Evolutionary conservation across 129 eudicot genomes (phyloP).

Genomic region (Flaveria trinervia): DNA sequence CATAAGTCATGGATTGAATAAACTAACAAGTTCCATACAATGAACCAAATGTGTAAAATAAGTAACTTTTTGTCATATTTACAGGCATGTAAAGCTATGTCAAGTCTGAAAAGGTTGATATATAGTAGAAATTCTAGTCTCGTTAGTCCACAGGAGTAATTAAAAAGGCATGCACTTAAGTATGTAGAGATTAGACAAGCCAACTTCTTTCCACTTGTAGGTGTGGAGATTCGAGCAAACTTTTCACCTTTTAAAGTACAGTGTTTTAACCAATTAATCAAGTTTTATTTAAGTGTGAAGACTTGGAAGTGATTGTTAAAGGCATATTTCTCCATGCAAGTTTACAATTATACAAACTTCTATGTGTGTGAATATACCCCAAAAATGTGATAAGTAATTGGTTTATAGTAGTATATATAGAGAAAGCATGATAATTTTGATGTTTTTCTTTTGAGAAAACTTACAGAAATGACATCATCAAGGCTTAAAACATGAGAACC

Average conservation of each 20-base stretch:
- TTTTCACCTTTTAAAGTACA: background rate
- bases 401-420: background rate
- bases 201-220: background rate
- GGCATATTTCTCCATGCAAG: slow-evolving; percentile 4
- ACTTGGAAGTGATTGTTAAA: background rate
- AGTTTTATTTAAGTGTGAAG: background rate
- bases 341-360: slow-evolving; percentile 2
- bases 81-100: background rate
- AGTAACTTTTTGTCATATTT: background rate
- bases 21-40: background rate
- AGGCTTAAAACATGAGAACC: slow-evolving; percentile 70
- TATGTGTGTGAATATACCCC: background rate
- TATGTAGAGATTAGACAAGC: slow-evolving; percentile 2
- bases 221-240: background rate
- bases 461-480: slow-evolving; percentile 84
- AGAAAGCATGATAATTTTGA: background rate
- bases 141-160: background rate
- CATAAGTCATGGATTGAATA: slow-evolving; percentile 12
- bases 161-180: background rate
- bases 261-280: background rate
- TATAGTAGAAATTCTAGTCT: background rate
- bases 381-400: background rate
- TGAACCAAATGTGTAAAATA: background rate
- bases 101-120: background rate
- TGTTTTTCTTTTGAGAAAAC: slow-evolving; percentile 22